Percentiles rank a stretch among this genome's conserved stretches.
Conservation (phyloP, 306 rosid genomes). For the Ziziphus jujuba region DNA sequence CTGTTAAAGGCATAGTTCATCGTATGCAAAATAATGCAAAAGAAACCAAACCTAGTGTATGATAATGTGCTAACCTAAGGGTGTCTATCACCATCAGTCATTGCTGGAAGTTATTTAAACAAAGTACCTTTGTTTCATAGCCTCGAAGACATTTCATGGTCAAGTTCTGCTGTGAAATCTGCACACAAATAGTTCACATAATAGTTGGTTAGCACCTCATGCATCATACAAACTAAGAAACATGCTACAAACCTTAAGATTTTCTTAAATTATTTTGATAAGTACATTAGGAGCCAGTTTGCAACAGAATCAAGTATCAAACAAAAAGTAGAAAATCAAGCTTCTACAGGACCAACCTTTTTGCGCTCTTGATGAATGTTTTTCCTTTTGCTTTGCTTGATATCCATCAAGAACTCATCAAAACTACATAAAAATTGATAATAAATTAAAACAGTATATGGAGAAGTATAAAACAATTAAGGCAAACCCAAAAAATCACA, state of each 20-base stretch:
- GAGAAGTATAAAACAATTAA: too few relatives aligned
- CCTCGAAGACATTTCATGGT: slow-evolving; percentile 84
- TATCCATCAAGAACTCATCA: slow-evolving; percentile 91
- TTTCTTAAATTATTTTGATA: too few relatives aligned
- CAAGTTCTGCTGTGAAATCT: slow-evolving; percentile 79
- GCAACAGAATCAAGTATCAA: not conserved
- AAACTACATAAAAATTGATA: slow-evolving; percentile 54
- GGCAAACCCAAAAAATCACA: too few relatives aligned
- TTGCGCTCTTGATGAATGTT: slow-evolving; percentile 94
- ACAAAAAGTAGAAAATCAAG: slow-evolving; percentile 14
- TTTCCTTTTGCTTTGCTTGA: slow-evolving; percentile 95
- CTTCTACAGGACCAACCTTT: slow-evolving; percentile 51
- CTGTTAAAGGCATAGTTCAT: not conserved
- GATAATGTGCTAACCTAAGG: not conserved
- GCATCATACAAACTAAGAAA: not conserved
- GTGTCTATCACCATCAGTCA: not conserved
- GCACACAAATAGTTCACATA: slow-evolving; percentile 33
- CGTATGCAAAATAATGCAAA: too few relatives aligned
- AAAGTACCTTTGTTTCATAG: slow-evolving; percentile 80
- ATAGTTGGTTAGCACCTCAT: too few relatives aligned
- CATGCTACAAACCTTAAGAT: not conserved
- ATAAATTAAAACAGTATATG: too few relatives aligned
- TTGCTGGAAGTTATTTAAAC: not conserved
- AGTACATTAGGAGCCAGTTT: not conserved
- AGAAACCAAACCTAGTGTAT: too few relatives aligned